A percentile compares a stretch with the other conserved stretches of the same genome.
Conservation (phyloP, 2,329 filamentous ascomycete species). For the Laburnicola sp. region DNA sequence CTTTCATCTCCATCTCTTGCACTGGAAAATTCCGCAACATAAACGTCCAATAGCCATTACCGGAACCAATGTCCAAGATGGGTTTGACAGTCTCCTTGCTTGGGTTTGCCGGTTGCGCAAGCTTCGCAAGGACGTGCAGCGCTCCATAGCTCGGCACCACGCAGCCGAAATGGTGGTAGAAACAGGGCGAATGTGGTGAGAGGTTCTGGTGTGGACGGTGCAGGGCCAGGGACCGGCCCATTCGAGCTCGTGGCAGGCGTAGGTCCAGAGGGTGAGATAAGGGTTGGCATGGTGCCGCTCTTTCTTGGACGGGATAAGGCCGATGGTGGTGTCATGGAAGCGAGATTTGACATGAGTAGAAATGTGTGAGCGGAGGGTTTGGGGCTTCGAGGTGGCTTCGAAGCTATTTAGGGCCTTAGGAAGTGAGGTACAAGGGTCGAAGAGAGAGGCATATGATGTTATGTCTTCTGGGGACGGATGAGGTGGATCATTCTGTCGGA, state of each 20-base stretch:
- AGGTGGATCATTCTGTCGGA: constrained; percentile 20
- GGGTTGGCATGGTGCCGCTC: constrained; percentile 62
- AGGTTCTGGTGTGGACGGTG: constrained; percentile 57
- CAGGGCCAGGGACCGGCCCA: constrained; percentile 64
- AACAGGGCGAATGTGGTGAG: constrained; percentile 71
- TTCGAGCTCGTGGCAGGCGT: constrained; percentile 65
- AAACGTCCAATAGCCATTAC: constrained; percentile 76
- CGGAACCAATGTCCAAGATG: constrained; percentile 69
- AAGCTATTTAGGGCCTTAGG: constrained; percentile 65
- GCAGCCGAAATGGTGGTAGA: constrained; percentile 81
- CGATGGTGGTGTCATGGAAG: constrained; percentile 47
- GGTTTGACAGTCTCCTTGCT: constrained; percentile 47
- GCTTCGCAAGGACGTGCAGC: constrained; percentile 61
- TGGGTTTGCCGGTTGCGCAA: constrained; percentile 47
- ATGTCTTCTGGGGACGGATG: constrained; percentile 55
- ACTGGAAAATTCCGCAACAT: constrained; percentile 72
- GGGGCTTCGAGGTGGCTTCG: constrained; percentile 66
- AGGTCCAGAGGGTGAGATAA: constrained; percentile 68
- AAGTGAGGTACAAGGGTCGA: constrained; percentile 63
- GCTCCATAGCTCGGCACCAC: constrained; percentile 69
- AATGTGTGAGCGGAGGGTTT: constrained; percentile 61
- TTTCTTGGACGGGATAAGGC: constrained; percentile 43
- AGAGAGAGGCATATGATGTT: constrained; percentile 68
- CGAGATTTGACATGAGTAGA: constrained; percentile 61
- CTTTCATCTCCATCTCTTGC: constrained; percentile 53